Evolutionary conservation across 441 rosid species (phyloP), one percentile per base, ranked within the genome.

Genomic region (Gossypium schwendimanii): DNA sequence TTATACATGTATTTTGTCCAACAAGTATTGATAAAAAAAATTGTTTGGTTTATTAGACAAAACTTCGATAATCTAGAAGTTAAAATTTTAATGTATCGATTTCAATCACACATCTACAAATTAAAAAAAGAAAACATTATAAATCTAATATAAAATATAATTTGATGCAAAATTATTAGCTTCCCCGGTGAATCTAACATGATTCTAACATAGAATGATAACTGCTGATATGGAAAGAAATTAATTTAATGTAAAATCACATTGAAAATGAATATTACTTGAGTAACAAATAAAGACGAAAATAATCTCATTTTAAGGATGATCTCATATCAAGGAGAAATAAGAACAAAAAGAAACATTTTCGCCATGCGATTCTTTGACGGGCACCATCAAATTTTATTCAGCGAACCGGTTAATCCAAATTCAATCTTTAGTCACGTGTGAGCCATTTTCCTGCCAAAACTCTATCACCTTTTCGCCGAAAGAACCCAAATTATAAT

Each of bases 391-490:
- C 47, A 2, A 41, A 41, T 41, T 41, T 41, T 10, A 41, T 41
- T 41, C 47, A 41, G 14, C 47, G 2, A 41, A 41, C 3, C 47
- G 3, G 47, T 41, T 41, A 9, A 2, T 10, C 47, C 14, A 41
- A 10, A 41, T 10, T 10, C 47, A n/a, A 24, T 66, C 21, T 15
- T 3, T 2, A 15, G 33, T 4, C 15, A 57, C 54, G 64, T 57
- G 73, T 62, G 53, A 23, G 41, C 2, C 33, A 23, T 41, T 63
- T 72, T 23, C 50, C 53, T 33, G 57, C 70, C 70, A 50, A 31
- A 52, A 26, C 45, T 15, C 28, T 28, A 28, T 15, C 23, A 18
- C 33, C 55, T 31, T 72, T 70, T 61, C 61, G 68, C 75, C 68
- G 18, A 72, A 28, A n/a, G 63, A 11, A 20, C 21, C n/a, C 50